A percentile compares a stretch with the other conserved stretches of the same genome.
These are phyloP conservation scores for Aspergillus olivimuriae DNA, from an alignment of 495 filamentous ascomycete genomes.

Conservation along the genomic window DNA sequence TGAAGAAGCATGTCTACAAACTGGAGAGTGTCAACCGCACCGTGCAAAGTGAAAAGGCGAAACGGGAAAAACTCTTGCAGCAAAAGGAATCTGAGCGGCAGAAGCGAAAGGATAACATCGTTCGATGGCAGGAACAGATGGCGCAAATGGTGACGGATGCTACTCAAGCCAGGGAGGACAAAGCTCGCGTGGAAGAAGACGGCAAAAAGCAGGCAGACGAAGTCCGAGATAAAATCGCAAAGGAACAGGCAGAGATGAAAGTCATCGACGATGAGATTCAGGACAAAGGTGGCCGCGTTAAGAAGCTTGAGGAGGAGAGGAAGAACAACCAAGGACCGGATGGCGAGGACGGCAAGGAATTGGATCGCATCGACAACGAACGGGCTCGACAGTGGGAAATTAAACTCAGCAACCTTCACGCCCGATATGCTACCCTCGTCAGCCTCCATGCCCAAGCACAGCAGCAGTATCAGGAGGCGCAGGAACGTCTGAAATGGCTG, in stretches of 20 bases:
- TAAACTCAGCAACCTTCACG: constrained; percentile 41
- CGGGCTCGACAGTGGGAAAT: constrained; percentile 52
- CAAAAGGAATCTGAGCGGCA: constrained; percentile 58
- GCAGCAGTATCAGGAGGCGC: constrained; percentile 46
- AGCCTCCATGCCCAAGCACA: constrained; percentile 44
- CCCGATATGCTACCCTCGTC: constrained; percentile 45
- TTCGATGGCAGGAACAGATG: constrained; percentile 51
- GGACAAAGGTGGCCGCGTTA: constrained; percentile 54
- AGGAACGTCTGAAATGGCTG: constrained; percentile 46
- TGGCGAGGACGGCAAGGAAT: constrained; percentile 43
- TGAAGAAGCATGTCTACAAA: constrained; percentile 72
- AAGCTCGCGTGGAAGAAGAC: constrained; percentile 37
- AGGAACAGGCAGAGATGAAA: constrained; percentile 49
- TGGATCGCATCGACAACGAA: constrained; percentile 48
- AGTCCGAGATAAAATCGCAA: constrained; percentile 44
- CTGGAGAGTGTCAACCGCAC: constrained; percentile 76
- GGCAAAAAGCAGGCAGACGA: constrained; percentile 40
- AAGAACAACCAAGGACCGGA: constrained; percentile 41
- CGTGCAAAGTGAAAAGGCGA: constrained; percentile 72
- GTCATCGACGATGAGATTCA: constrained; percentile 56
- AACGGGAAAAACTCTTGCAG: constrained; percentile 63
- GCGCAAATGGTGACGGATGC: constrained; percentile 42
- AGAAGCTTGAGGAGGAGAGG: constrained; percentile 55
- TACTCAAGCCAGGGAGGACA: constrained; percentile 42
- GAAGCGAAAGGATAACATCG: constrained; percentile 54